phyloP scores from a whole-genome alignment of 2,329 filamentous ascomycete genomes.

The Xylaria sp. region DNA sequence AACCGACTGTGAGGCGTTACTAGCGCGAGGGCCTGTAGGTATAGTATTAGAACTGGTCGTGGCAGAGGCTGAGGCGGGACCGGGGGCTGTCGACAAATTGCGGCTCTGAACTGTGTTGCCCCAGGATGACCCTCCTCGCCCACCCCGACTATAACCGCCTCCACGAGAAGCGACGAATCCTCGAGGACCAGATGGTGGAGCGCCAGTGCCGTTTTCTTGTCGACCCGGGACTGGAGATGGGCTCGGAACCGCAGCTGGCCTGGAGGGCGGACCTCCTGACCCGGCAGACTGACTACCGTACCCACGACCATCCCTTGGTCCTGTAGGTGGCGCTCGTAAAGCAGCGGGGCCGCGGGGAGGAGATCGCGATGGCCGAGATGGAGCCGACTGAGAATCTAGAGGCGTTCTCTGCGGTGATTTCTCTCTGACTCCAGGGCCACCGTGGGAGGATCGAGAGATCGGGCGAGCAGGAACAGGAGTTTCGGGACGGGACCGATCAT shows the following conservation, averaged over 20 bases:
- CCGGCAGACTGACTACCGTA: conserved; percentile 36
- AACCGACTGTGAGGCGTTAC: conserved; percentile 42
- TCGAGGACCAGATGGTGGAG: conserved; percentile 60
- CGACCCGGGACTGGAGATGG: conserved; percentile 31
- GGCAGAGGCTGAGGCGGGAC: conserved; percentile 46
- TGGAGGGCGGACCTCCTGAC: conserved; percentile 42
- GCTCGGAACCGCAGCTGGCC: conserved; percentile 34
- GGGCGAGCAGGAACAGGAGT: conserved; percentile 45
- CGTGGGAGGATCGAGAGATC: conserved; percentile 40
- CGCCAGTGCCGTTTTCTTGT: conserved; percentile 47
- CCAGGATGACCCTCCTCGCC: conserved; percentile 54
- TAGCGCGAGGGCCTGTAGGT: conserved; percentile 40
- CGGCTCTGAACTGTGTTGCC: conserved; percentile 39
- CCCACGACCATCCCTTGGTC: conserved; percentile 49
- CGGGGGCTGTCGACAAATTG: conserved; percentile 36
- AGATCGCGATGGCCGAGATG: conserved; percentile 45
- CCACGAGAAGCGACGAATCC: conserved; percentile 58
- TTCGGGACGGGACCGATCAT: conserved; percentile 54
- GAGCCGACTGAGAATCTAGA: conserved; percentile 33
- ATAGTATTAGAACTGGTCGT: conserved; percentile 39
- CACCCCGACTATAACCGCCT: conserved; percentile 50
- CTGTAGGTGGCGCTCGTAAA: conserved; percentile 57
- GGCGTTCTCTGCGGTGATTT: conserved; percentile 36
- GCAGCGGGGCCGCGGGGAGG: conserved; percentile 63
- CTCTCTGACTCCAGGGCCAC: conserved; percentile 32